Evolutionary conservation across 352 stramenopile genomes (phyloP).

Genomic region (Thraustotheca clavata): DNA sequence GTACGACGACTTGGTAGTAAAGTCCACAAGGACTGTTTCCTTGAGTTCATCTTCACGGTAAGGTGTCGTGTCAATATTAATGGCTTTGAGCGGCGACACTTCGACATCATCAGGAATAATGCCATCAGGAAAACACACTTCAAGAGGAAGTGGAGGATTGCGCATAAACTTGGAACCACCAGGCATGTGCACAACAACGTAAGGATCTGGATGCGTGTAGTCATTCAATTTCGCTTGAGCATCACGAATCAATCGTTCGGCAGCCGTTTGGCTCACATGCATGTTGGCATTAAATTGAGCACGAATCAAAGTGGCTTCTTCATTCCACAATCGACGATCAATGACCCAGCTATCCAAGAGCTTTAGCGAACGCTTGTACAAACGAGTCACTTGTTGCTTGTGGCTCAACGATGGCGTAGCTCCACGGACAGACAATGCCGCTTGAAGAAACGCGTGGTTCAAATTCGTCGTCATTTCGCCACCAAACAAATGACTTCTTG

Average conservation of each 20-base stretch:
- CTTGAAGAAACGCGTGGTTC: constrained; percentile 77
- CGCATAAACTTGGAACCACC: constrained; percentile 98
- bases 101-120: constrained; percentile 79
- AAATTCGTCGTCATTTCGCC: constrained; percentile 66
- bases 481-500: constrained; percentile 22
- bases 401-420: constrained; percentile 64
- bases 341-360: constrained; percentile 91
- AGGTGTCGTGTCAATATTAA: constrained; percentile 85
- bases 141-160: constrained; percentile 93
- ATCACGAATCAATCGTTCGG: constrained; percentile 83
- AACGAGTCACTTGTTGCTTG: constrained; percentile 82
- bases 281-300: constrained; percentile 87
- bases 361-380: constrained; percentile 95
- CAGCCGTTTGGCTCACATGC: constrained; percentile 39
- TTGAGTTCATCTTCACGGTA: constrained; percentile 50
- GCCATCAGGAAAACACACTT: constrained; percentile 87
- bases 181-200: constrained; percentile 97
- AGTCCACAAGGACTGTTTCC: constrained; percentile 66
- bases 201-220: constrained; percentile 95
- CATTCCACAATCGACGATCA: constrained; percentile 93
- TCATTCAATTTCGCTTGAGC: constrained; percentile 89
- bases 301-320: constrained; percentile 89
- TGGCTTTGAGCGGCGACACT: constrained; percentile 69
- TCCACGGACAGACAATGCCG: constrained; percentile 56
- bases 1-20: constrained; percentile 82